These are phyloP conservation scores for Angophora floribunda DNA, from an alignment of 345 rosid species.

Conservation along the genomic window DNA sequence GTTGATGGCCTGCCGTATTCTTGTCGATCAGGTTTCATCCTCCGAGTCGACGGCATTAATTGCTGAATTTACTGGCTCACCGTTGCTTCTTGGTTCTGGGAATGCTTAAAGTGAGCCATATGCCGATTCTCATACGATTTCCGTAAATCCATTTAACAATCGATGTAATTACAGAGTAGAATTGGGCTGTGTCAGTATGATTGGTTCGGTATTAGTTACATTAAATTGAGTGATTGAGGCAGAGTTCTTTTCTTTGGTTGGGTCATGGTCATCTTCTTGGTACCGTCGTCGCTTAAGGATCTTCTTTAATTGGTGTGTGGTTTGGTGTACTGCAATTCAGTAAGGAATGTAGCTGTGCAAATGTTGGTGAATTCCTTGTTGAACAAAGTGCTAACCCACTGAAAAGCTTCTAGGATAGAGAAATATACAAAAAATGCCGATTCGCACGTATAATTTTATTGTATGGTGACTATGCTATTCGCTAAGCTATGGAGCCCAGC, in stretches of 20 bases:
- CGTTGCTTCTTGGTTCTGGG: not conserved
- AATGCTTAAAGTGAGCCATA: not conserved
- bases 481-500: not conserved
- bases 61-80: not conserved
- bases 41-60: not conserved
- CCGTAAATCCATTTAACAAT: not conserved
- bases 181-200: not conserved
- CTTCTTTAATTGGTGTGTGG: not conserved
- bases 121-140: not conserved
- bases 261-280: not conserved
- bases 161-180: not conserved
- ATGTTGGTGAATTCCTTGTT: not conserved
- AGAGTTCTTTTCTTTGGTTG: not conserved
- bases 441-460: not conserved
- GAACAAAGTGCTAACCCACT: not conserved
- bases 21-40: not conserved
- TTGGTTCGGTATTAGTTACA: not conserved
- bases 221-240: not conserved
- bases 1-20: not conserved
- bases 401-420: not conserved
- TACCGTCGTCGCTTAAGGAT: not conserved
- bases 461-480: not conserved
- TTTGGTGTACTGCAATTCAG: not conserved
- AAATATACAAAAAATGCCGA: not conserved
- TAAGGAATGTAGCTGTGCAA: not conserved